Conservation (phyloP, 139 green algal genomes). For the Coelastrella sp. region DNA sequence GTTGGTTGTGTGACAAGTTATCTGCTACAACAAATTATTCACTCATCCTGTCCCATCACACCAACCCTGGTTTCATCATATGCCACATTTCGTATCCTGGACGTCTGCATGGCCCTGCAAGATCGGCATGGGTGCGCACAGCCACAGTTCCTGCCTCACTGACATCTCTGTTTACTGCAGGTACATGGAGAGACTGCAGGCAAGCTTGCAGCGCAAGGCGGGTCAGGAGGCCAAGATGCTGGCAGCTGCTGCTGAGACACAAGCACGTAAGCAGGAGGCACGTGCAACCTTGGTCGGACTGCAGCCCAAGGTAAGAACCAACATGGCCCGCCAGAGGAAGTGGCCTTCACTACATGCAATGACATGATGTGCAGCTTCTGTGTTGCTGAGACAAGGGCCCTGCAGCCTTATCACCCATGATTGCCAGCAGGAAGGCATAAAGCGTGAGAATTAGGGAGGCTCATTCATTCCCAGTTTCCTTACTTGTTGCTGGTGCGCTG, state of each 20-base stretch:
- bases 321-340: background rate
- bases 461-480: background rate
- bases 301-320: conserved; percentile 47
- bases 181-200: conserved; percentile 58
- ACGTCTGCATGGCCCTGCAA: background rate
- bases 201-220: conserved; percentile 61
- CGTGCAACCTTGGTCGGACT: conserved; percentile 47
- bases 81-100: background rate
- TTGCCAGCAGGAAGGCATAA: too few species aligned
- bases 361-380: background rate
- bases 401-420: too few species aligned
- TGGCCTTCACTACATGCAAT: too few species aligned
- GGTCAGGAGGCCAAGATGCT: conserved; percentile 65
- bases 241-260: conserved; percentile 53
- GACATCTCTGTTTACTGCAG: conserved; percentile 27
- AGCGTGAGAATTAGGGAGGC: background rate
- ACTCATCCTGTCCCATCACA: too few species aligned
- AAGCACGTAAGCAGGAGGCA: conserved; percentile 47
- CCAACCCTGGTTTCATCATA: too few species aligned
- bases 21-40: too few species aligned
- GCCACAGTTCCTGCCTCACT: background rate
- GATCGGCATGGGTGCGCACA: background rate
- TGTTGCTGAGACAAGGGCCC: background rate
- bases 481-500: background rate
- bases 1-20: too few species aligned